Conservation (phyloP, 2,329 filamentous ascomycete species). For the Gnomoniopsis smithogilvyi region DNA sequence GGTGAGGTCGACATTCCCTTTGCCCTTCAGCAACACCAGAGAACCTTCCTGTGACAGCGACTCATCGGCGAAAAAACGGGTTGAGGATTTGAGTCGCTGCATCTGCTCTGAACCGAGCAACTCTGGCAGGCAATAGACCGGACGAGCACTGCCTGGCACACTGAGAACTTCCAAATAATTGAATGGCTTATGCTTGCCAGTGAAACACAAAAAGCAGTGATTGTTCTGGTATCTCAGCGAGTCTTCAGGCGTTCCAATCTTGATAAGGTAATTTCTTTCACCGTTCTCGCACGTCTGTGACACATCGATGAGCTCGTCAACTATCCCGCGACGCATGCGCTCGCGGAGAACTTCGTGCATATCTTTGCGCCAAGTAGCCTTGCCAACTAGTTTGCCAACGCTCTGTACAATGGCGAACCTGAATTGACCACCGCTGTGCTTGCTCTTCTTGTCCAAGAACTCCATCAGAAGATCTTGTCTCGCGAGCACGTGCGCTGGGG, state of each 20-base stretch:
- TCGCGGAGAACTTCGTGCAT: conserved; percentile 53
- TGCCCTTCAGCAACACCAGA: conserved; percentile 41
- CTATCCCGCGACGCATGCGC: conserved; percentile 45
- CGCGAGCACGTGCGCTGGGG: conserved; percentile 29
- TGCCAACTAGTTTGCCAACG: conserved; percentile 7
- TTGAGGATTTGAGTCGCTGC: conserved; percentile 35
- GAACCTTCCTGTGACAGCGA: conserved; percentile 33
- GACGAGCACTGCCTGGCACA: conserved; percentile 33
- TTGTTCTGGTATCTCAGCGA: conserved; percentile 35
- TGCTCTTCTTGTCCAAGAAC: conserved; percentile 17
- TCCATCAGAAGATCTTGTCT: conserved; percentile 30
- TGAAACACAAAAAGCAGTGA: conserved; percentile 46
- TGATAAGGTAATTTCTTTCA: conserved; percentile 37
- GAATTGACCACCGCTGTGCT: conserved; percentile 18
- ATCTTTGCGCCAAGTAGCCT: conserved; percentile 46
- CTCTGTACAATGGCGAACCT: conserved; percentile 18
- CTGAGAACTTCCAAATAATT: conserved; percentile 41
- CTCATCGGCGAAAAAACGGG: too few species aligned
- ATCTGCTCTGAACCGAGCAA: conserved; percentile 49
- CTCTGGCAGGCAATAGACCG: conserved; percentile 49
- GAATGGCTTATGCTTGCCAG: conserved; percentile 31
- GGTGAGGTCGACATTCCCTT: conserved; percentile 42
- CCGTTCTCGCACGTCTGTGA: conserved; percentile 25
- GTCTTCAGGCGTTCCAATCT: conserved; percentile 42
- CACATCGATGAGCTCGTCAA: conserved; percentile 43